A percentile compares a stretch with the other conserved stretches of the same genome.
phyloP scores from a whole-genome alignment of 495 filamentous ascomycete species.

The Hypoxylon cercidicola region DNA sequence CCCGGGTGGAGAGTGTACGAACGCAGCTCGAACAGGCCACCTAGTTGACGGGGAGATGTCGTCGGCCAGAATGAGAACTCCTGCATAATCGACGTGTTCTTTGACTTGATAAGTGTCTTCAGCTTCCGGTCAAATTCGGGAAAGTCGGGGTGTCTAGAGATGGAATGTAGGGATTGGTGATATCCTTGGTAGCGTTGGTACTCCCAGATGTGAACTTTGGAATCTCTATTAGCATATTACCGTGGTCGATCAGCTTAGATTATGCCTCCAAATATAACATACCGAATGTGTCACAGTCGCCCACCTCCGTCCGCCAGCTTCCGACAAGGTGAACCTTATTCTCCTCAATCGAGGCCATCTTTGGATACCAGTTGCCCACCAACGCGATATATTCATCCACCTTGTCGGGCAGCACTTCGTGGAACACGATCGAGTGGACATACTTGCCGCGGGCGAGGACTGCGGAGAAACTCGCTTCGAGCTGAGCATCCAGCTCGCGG shows the following conservation, averaged over 20 bases:
- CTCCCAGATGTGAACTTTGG: constrained; percentile 96
- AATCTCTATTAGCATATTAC: constrained; percentile 22
- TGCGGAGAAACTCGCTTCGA: constrained; percentile 93
- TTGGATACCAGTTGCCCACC: constrained; percentile 92
- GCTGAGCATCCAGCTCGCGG: constrained; percentile 88
- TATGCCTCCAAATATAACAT: constrained; percentile 40
- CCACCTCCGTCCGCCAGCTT: constrained; percentile 98
- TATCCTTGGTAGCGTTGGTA: constrained; percentile 98
- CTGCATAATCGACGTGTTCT: constrained; percentile 94
- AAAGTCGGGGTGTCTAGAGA: constrained; percentile 82
- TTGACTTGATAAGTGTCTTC: constrained; percentile 79
- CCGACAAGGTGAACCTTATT: constrained; percentile 96
- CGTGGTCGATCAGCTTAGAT: not conserved
- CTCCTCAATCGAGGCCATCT: constrained; percentile 79
- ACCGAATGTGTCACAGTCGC: constrained; percentile 98
- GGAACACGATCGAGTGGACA: constrained; percentile 96
- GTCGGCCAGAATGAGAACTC: constrained; percentile 99
- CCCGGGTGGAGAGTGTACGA: constrained; percentile 97
- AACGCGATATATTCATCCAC: constrained; percentile 94
- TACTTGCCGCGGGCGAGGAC: constrained; percentile 97
- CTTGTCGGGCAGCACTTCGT: constrained; percentile 93
- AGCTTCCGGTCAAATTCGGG: constrained; percentile 83
- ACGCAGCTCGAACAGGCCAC: constrained; percentile 94
- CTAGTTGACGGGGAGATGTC: constrained; percentile 85
- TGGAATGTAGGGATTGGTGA: constrained; percentile 87